A percentile compares a stretch with the other conserved stretches of the same genome.
Evolutionary conservation across 371 early-diverging fungal genomes (phyloP).

Genomic region (Rhizopus delemar): DNA sequence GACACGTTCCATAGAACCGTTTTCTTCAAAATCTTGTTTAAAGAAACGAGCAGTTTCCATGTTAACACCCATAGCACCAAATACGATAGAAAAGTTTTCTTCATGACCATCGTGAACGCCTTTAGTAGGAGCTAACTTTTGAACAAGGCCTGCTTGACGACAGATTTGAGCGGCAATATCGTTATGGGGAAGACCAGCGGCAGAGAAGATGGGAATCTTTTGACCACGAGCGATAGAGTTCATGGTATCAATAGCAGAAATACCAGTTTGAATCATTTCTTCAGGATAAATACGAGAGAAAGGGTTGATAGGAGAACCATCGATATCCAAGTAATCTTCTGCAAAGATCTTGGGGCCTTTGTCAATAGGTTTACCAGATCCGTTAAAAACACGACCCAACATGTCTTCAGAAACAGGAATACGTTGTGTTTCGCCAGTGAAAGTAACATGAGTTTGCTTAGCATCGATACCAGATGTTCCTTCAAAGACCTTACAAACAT

Average conservation of each 20-base stretch:
- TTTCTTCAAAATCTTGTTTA: slow-evolving; percentile 99
- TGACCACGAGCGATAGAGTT: slow-evolving; percentile 99
- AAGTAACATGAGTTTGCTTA: slow-evolving; percentile 95
- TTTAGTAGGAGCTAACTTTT: slow-evolving; percentile 83
- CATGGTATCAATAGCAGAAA: slow-evolving; percentile 99
- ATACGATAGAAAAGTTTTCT: slow-evolving; percentile 99
- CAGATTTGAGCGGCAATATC: slow-evolving; percentile 99
- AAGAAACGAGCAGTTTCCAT: slow-evolving; percentile 99
- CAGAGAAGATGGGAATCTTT: slow-evolving; percentile 99
- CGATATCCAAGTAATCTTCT: slow-evolving; percentile 98
- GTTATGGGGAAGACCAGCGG: slow-evolving; percentile 99
- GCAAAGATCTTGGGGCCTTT: slow-evolving; percentile 99
- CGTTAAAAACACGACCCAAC: slow-evolving; percentile 99
- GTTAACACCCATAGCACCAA: slow-evolving; percentile 99
- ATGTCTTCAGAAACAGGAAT: slow-evolving; percentile 99
- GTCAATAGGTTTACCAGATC: slow-evolving; percentile 99
- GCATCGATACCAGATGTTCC: slow-evolving; percentile 99
- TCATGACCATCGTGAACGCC: slow-evolving; percentile 97
- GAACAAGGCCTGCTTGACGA: slow-evolving; percentile 99
- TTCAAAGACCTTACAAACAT: slow-evolving; percentile 88
- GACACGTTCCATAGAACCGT: slow-evolving; percentile 99
- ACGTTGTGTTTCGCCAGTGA: slow-evolving; percentile 97
- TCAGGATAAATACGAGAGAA: slow-evolving; percentile 99
- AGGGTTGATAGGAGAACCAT: slow-evolving; percentile 99
- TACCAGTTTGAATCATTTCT: slow-evolving; percentile 99